Conservation (phyloP, 257 asterid species). For the Solanum megistacrolobum region DNA sequence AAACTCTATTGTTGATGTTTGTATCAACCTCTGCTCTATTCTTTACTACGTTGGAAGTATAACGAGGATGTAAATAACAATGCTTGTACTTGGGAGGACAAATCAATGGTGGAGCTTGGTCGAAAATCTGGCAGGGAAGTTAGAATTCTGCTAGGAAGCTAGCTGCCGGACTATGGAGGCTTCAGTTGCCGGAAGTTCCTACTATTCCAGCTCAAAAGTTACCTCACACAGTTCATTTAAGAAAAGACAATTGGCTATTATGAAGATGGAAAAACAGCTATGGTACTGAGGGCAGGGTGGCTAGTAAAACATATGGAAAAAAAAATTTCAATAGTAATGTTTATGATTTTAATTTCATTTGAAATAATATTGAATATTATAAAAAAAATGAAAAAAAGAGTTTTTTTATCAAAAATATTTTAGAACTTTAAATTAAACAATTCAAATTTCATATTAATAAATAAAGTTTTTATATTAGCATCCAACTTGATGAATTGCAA, state of each 20-base stretch:
- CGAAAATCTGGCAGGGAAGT: slow-evolving; percentile 19
- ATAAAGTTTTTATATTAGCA: no score
- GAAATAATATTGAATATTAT: no score
- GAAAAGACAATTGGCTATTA: not conserved
- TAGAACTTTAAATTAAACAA: no score
- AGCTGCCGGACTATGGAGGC: slow-evolving; percentile 54
- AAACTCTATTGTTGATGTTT: not conserved
- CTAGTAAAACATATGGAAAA: no score
- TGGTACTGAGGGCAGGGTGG: no score
- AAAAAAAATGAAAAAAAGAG: no score
- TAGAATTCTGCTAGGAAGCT: slow-evolving; percentile 36
- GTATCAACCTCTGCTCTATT: no score
- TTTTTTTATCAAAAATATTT: no score
- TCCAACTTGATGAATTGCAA: no score
- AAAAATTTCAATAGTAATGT: no score
- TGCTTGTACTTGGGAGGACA: slow-evolving; percentile 12
- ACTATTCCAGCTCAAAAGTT: slow-evolving; percentile 9
- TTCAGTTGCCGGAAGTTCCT: slow-evolving; percentile 43
- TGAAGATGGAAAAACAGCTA: not conserved
- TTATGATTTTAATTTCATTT: no score
- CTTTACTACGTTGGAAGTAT: slow-evolving; percentile 51
- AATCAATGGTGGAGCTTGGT: slow-evolving; percentile 12
- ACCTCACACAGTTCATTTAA: slow-evolving; percentile 29
- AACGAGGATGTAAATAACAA: slow-evolving; percentile 18
- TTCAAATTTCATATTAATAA: no score